Conservation (phyloP, 371 early-diverging fungal species). For the Polyrhizophydium stewartii region DNA sequence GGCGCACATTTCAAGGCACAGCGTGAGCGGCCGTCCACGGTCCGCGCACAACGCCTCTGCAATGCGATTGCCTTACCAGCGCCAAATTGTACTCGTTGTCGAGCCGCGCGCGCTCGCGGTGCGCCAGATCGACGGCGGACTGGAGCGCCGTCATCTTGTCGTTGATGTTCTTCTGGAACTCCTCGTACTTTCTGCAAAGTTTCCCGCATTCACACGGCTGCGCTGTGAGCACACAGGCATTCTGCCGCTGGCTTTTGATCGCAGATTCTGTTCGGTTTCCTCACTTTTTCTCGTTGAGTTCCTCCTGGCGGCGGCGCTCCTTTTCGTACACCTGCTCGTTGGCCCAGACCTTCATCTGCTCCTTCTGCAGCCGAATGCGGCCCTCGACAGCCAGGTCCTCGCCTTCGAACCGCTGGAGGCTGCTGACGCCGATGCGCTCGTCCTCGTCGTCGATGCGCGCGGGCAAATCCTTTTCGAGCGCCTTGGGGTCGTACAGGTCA, state of each 20-base stretch:
- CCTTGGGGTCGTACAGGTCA: constrained; percentile 45
- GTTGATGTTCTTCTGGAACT: constrained; percentile 29
- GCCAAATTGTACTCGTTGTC: constrained; percentile 32
- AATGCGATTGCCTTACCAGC: constrained; percentile 18
- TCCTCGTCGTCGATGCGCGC: constrained; percentile 35
- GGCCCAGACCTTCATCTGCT: constrained; percentile 45
- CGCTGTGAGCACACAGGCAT: no score
- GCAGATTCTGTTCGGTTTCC: no score
- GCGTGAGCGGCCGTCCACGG: no score
- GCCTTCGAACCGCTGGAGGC: constrained; percentile 46
- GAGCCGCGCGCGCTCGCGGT: constrained; percentile 17
- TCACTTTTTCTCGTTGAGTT: constrained; percentile 33
- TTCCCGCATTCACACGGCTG: not conserved
- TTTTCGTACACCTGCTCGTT: constrained; percentile 36
- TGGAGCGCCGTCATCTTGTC: constrained; percentile 27
- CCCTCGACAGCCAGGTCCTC: constrained; percentile 35
- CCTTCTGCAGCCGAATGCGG: constrained; percentile 30
- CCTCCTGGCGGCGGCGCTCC: constrained; percentile 17
- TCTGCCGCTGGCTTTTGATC: constrained; percentile 25
- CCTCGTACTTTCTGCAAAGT: constrained; percentile 28
- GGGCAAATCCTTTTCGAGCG: constrained; percentile 36
- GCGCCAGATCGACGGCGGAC: constrained; percentile 21
- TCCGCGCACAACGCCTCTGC: no score
- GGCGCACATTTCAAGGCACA: not conserved
- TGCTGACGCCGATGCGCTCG: constrained; percentile 27